Evolutionary conservation across 2,329 filamentous ascomycete species (phyloP).

Genomic region (Thielaviopsis euricoi): DNA sequence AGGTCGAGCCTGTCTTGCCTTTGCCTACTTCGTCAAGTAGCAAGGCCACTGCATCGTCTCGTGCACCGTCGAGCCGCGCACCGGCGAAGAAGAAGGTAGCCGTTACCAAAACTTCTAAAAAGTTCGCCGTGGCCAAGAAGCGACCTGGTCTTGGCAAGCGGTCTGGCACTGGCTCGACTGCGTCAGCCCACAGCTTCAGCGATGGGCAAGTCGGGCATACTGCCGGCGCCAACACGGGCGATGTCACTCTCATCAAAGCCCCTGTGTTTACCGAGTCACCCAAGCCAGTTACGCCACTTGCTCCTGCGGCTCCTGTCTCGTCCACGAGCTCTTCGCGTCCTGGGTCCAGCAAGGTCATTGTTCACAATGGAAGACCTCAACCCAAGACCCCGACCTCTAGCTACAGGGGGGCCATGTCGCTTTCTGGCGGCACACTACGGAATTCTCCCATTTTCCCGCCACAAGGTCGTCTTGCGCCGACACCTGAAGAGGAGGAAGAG

Average conservation of each 20-base stretch:
- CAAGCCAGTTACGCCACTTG: background rate
- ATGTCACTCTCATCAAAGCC: background rate
- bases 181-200: constrained; percentile 15
- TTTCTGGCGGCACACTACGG: background rate
- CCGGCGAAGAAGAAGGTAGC: constrained; percentile 26
- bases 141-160: constrained; percentile 1
- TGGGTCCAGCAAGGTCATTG: background rate
- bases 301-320: background rate
- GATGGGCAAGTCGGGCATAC: constrained; percentile 15
- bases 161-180: constrained; percentile 17
- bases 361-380: constrained; percentile 1
- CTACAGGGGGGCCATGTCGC: background rate
- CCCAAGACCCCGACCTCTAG: background rate
- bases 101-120: constrained; percentile 19
- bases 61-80: background rate
- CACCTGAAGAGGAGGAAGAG: constrained; percentile 4
- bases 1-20: background rate
- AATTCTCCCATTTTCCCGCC: background rate
- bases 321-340: background rate
- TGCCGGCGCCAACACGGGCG: background rate
- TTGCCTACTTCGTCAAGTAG: background rate
- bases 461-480: constrained; percentile 2
- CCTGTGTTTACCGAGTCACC: background rate
- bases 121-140: constrained; percentile 16
- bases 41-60: background rate